phyloP scores from a whole-genome alignment of 1,284 basidiomycete genomes.

The Ceratobasidium sp. region DNA sequence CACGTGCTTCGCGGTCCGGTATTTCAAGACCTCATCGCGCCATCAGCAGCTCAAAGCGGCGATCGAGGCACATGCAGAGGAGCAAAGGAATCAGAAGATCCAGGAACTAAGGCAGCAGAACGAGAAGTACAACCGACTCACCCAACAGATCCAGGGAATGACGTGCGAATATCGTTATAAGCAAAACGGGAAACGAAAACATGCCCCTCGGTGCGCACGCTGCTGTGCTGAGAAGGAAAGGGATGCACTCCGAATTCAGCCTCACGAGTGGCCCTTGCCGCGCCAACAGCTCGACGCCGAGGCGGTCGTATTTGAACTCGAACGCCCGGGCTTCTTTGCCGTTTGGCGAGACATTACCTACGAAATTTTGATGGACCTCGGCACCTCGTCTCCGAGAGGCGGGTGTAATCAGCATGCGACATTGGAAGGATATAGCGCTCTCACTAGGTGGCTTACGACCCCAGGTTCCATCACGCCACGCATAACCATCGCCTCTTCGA shows the following conservation, averaged over 20 bases:
- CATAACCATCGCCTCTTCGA: constrained; percentile 53
- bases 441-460: background rate
- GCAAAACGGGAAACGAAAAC: background rate
- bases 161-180: no score
- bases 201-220: constrained; percentile 46
- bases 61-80: constrained; percentile 48
- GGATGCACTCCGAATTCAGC: constrained; percentile 49
- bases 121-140: background rate
- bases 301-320: constrained; percentile 56
- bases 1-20: constrained; percentile 49
- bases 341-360: constrained; percentile 57
- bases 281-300: constrained; percentile 45
- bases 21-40: constrained; percentile 45
- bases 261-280: constrained; percentile 62
- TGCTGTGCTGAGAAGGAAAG: constrained; percentile 49
- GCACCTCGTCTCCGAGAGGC: background rate
- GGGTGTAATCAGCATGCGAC: background rate
- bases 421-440: constrained; percentile 1
- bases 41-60: constrained; percentile 46
- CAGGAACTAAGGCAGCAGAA: background rate
- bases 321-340: constrained; percentile 52
- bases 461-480: constrained; percentile 13
- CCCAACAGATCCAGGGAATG: background rate
- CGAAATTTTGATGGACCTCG: constrained; percentile 46
- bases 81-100: constrained; percentile 46